A percentile compares a stretch with the other conserved stretches of the same genome.
These are phyloP conservation scores for Corymbia maculata DNA, from an alignment of 345 rosid species.

Conservation along the genomic window DNA sequence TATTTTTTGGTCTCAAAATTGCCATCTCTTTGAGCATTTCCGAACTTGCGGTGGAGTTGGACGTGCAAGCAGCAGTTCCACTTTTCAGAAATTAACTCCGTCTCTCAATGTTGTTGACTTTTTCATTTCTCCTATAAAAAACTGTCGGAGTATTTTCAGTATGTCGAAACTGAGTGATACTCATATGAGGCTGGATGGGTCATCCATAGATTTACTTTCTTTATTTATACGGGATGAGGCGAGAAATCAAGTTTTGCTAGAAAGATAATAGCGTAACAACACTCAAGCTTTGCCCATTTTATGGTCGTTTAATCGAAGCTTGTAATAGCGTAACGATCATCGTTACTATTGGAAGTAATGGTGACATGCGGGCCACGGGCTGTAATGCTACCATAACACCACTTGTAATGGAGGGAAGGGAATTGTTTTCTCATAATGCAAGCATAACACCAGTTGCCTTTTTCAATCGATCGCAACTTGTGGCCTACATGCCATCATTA, in stretches of 20 bases:
- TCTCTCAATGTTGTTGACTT: neutral
- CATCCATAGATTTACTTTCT: rapidly evolving
- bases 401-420: no score
- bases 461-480: neutral
- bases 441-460: neutral
- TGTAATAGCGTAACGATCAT: neutral
- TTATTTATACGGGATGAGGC: rapidly evolving
- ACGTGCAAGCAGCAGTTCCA: neutral
- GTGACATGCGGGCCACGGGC: neutral
- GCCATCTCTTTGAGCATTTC: neutral
- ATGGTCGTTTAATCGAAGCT: neutral
- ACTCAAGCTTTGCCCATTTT: neutral
- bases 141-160: rapidly evolving
- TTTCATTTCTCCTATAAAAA: neutral
- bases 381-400: neutral
- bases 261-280: neutral
- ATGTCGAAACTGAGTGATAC: rapidly evolving
- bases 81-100: neutral
- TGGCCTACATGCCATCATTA: neutral
- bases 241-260: rapidly evolving
- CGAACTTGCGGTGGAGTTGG: neutral
- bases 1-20: neutral
- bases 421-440: neutral
- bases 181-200: neutral
- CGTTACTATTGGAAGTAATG: neutral